Percentiles rank a stretch among this genome's conserved stretches.
Conservation (phyloP, 2,329 filamentous ascomycete genomes). For the Alternaria brassicicola region DNA sequence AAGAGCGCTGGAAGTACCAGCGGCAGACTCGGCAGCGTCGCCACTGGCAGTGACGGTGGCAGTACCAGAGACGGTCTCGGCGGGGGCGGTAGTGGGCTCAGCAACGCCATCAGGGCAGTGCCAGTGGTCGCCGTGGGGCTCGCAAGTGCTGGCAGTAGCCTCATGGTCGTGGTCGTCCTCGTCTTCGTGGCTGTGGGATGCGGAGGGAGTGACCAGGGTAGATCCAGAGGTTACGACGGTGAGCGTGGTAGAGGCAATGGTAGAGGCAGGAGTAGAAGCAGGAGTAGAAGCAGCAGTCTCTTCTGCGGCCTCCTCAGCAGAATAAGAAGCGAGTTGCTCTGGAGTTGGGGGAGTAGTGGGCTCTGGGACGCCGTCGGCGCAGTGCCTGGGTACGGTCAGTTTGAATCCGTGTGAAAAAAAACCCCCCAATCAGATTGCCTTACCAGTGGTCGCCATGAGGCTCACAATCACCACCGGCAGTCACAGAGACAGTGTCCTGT, state of each 20-base stretch:
- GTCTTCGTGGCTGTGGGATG: slow-evolving; percentile 18
- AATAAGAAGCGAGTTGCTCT: slow-evolving; percentile 8
- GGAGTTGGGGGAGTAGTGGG: slow-evolving; percentile 12
- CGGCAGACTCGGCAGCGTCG: background rate
- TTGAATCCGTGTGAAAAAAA: background rate
- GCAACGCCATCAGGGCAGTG: slow-evolving; percentile 36
- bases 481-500: slow-evolving; percentile 22
- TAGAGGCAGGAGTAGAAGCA: background rate
- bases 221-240: slow-evolving; percentile 6
- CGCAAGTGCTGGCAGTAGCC: slow-evolving; percentile 35
- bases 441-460: slow-evolving; percentile 37
- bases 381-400: slow-evolving; percentile 11
- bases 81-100: slow-evolving; percentile 29
- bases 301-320: slow-evolving; percentile 6
- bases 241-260: background rate
- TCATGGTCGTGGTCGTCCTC: slow-evolving; percentile 32
- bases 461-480: slow-evolving; percentile 18
- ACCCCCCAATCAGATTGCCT: background rate
- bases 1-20: slow-evolving; percentile 10
- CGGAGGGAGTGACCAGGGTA: background rate
- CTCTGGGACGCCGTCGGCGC: slow-evolving; percentile 14
- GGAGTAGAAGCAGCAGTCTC: background rate
- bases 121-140: slow-evolving; percentile 38
- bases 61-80: slow-evolving; percentile 1
- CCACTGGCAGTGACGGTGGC: slow-evolving; percentile 13